Evolutionary conservation across 164 flowering plant genomes (phyloP).

Genomic region (Houttuynia cordata): DNA sequence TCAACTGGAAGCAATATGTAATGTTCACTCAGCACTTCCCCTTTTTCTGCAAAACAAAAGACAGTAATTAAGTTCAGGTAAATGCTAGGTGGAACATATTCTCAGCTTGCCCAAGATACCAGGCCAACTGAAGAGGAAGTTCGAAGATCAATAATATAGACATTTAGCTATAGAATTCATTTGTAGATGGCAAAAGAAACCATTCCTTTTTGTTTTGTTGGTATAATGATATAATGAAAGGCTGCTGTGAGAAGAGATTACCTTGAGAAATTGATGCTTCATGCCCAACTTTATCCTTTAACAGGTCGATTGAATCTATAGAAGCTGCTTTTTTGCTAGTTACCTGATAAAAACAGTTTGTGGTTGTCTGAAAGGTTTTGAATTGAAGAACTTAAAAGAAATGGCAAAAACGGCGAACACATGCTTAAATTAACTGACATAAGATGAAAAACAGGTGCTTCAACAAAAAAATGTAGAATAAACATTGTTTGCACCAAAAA

Average conservation of each 20-base stretch:
- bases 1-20: constrained; percentile 88
- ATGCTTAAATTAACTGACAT: no score
- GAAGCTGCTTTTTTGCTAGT: constrained; percentile 84
- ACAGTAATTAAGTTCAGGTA: background rate
- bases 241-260: constrained; percentile 10
- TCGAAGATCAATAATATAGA: background rate
- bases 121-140: background rate
- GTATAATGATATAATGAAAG: background rate
- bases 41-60: constrained; percentile 45
- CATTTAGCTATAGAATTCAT: background rate
- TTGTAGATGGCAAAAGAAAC: background rate
- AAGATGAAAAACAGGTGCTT: no score
- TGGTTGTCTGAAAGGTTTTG: background rate
- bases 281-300: constrained; percentile 62
- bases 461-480: no score
- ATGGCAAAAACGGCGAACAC: no score
- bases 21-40: constrained; percentile 65
- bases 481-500: no score
- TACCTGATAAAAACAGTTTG: constrained; percentile 40
- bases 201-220: background rate
- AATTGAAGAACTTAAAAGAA: background rate
- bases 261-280: constrained; percentile 61
- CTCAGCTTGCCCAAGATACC: background rate
- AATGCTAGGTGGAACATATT: background rate
- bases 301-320: constrained; percentile 39